Evolutionary conservation across 2,329 filamentous ascomycete genomes (phyloP), one percentile per base, ranked within the genome.

Genomic region (Phyllosticta capitalensis): DNA sequence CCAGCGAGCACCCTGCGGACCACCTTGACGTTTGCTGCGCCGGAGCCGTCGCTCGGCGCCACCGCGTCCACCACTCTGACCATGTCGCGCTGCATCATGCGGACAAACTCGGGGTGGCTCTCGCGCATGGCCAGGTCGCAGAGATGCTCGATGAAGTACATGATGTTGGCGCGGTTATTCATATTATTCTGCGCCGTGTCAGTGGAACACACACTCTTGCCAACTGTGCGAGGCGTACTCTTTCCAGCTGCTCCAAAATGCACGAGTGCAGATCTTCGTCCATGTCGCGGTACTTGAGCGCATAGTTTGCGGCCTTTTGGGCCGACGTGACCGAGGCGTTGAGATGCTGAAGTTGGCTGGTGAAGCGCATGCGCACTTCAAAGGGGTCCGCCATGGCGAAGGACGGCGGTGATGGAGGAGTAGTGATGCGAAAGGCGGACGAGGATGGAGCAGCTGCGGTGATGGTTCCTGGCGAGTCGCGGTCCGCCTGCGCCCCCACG

Each of bases 361-460:
- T 96, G 79, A 99, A 99, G 75, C 91, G 91, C 83, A 99, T 92
- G 71, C 94, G 92, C 67, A 97, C 92, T 79, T 97, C 94, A 74
- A 99, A 99, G 5, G 95, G 94, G 76, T 99, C 92, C 52, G 82
- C 82, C 84, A 87, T 87, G 58, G 55, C 30, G 21, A 48, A 52
- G n/a, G 61, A 28, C 52, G 28, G 33, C 12, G 9, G 49, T 20
- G 54, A 19, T 12, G 21, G 54, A 17, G 20, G 33, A 19, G 60
- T 30, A 51, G 20, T 17, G 50, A 45, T 24, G 19, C 26, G 10
- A 6, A 22, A 33, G 51, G 56, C 28, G 26, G 52, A 52, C 26
- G 55, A 33, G 45, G 50, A 24, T 58, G 52, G 20, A 45, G 24
- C n/a, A 24, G 56, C 51, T 53, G 56, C 17, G 21, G 17, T 9